Evolutionary conservation across 1,284 basidiomycete species (phyloP).

Genomic region (Trametes pubescens): DNA sequence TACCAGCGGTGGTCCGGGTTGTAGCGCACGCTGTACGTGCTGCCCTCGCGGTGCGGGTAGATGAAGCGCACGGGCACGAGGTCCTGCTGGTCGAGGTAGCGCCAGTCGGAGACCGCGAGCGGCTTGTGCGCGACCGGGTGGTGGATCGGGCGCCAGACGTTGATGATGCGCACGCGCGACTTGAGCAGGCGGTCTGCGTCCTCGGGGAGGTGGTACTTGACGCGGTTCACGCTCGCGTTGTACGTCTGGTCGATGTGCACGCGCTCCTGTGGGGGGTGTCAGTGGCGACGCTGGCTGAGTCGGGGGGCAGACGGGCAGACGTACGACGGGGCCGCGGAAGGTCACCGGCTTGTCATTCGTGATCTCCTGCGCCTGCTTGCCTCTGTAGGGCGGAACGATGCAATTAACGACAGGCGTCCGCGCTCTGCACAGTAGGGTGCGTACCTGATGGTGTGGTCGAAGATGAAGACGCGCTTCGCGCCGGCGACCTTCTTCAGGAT

Average conservation of each 20-base stretch:
- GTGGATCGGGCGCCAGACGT: constrained; percentile 62
- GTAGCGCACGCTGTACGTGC: constrained; percentile 48
- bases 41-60: constrained; percentile 46
- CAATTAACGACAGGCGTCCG: constrained; percentile 14
- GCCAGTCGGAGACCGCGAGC: constrained; percentile 56
- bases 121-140: constrained; percentile 56
- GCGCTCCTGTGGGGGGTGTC: constrained; percentile 31
- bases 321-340: constrained; percentile 46
- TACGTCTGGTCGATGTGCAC: constrained; percentile 70
- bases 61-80: constrained; percentile 46
- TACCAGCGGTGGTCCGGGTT: constrained; percentile 55
- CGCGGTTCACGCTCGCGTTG: constrained; percentile 55
- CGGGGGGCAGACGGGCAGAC: constrained; percentile 15
- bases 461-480: constrained; percentile 51
- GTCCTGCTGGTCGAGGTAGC: constrained; percentile 48
- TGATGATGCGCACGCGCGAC: constrained; percentile 64
- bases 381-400: not conserved
- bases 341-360: constrained; percentile 7
- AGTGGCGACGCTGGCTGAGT: not conserved
- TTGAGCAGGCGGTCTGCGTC: constrained; percentile 56
- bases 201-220: constrained; percentile 58
- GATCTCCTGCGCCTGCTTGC: constrained; percentile 30
- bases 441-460: constrained; percentile 56
- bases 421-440: constrained; percentile 20
- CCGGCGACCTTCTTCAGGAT: constrained; percentile 48